These are phyloP conservation scores for Eucalyptus melliodora DNA, from an alignment of 345 rosid genomes.

Conservation along the genomic window DNA sequence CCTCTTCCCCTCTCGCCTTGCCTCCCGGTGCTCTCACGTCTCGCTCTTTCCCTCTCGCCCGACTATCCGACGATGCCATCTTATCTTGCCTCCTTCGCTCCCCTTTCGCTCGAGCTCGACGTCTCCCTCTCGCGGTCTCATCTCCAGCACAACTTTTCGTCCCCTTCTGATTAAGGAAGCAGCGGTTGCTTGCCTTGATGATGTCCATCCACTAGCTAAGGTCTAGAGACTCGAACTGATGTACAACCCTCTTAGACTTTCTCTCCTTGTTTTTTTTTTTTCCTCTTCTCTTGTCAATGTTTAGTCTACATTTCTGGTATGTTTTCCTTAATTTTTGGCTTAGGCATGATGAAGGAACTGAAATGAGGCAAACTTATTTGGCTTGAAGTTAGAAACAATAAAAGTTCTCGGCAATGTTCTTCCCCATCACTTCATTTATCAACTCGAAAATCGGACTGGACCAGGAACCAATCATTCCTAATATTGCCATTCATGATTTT, in stretches of 20 bases:
- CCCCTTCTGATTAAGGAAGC: not conserved
- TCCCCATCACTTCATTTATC: fast-evolving
- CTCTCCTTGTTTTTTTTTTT: not conserved
- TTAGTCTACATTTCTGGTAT: not conserved
- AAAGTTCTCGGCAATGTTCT: fast-evolving
- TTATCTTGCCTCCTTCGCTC: too few species aligned
- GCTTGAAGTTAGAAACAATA: not conserved
- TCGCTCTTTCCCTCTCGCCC: too few species aligned
- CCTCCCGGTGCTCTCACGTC: too few species aligned
- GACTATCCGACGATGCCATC: too few species aligned
- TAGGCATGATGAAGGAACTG: not conserved
- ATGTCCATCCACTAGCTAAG: not conserved
- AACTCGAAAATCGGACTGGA: fast-evolving
- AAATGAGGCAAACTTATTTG: not conserved
- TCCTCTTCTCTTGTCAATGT: not conserved
- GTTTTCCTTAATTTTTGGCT: not conserved
- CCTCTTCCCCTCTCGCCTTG: not conserved
- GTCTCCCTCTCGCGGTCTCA: not conserved
- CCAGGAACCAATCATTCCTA: fast-evolving
- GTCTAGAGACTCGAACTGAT: not conserved
- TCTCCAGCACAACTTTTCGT: not conserved
- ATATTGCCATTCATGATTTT: fast-evolving
- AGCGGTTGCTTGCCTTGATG: not conserved
- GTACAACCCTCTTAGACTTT: not conserved
- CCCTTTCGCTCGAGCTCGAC: not conserved